Evolutionary conservation across 1,284 basidiomycete species (phyloP), one percentile per base, ranked within the genome.

Genomic region (Mrakiaceae sp.): DNA sequence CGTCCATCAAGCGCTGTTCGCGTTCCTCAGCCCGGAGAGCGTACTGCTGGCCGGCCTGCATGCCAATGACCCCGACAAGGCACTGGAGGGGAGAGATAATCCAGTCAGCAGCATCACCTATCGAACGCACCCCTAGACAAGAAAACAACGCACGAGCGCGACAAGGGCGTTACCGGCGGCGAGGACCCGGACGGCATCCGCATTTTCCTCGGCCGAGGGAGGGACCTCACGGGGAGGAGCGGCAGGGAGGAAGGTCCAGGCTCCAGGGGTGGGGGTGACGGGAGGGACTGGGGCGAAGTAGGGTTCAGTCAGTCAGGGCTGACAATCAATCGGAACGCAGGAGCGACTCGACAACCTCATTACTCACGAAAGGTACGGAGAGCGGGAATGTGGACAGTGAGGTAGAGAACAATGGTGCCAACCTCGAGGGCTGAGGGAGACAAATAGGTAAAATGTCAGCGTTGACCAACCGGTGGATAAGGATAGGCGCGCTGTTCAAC

Each of bases 81-180:
- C 68, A 70, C 69, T 70, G 59, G 16, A 48, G 61, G 48, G 7
- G n/a, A 48, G 27, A 55, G 39, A 16, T 27, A 27, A 27, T 27
- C 27, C 27, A 27, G 27, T 27, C 27, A 27, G 49, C 12, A 50
- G 39, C n/a, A 16, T 43, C 3, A n/a, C 42, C 14, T 50, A 40
- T 49, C n/a, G 39, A 51, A 42, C 4, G 11, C 16, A 44, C 12
- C 44, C n/a, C 16, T 5, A 16, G 39, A 52, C 39, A 57, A 27
- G 27, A 27, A 27, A 47, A 52, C 40, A n/a, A 67, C 82, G 74
- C 73, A 87, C 87, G 10, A 84, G 78, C 61, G 86, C 84, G 65
- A 89, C 85, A 67, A 95, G 86, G 56, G 88, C 82, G 72, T 94
- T 93, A 9, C 85, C 90, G 12, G 90, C 91, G 39, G 86, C 83